A percentile compares a stretch with the other conserved stretches of the same genome.
Conservation (phyloP, 345 rosid genomes). For the Eucalyptus cloeziana region DNA sequence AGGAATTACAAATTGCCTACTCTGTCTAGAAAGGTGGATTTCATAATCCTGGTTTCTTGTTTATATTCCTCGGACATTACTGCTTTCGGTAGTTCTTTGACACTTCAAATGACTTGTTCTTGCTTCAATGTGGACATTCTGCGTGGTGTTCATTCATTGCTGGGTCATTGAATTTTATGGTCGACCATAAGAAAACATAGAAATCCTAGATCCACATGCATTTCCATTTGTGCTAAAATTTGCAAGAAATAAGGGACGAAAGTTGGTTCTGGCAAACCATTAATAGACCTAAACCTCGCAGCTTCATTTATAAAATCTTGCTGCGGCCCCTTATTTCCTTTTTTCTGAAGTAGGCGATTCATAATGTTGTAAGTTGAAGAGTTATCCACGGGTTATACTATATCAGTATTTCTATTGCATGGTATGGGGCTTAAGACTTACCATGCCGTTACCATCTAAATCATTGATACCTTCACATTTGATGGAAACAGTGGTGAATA, state of each 20-base stretch:
- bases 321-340: background rate
- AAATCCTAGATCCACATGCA: background rate
- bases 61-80: background rate
- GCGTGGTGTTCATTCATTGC: background rate
- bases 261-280: background rate
- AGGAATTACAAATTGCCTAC: slow-evolving; percentile 35
- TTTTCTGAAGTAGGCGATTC: background rate
- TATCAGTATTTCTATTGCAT: background rate
- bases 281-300: background rate
- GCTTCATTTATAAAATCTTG: background rate
- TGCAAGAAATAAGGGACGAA: background rate
- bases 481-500: background rate
- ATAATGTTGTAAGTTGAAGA: background rate
- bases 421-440: background rate
- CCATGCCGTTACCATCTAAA: background rate
- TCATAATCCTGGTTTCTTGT: background rate
- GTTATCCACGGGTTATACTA: background rate
- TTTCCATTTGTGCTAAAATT: background rate
- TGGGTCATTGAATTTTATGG: background rate
- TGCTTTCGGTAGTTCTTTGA: background rate
- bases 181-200: background rate
- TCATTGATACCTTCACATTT: background rate
- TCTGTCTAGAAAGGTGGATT: slow-evolving; percentile 39
- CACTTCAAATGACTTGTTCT: background rate
- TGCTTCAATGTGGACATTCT: background rate